Base-by-base conservation (phyloP, 176 grass and related monocot species). In the Elymus sibiricus region DNA sequence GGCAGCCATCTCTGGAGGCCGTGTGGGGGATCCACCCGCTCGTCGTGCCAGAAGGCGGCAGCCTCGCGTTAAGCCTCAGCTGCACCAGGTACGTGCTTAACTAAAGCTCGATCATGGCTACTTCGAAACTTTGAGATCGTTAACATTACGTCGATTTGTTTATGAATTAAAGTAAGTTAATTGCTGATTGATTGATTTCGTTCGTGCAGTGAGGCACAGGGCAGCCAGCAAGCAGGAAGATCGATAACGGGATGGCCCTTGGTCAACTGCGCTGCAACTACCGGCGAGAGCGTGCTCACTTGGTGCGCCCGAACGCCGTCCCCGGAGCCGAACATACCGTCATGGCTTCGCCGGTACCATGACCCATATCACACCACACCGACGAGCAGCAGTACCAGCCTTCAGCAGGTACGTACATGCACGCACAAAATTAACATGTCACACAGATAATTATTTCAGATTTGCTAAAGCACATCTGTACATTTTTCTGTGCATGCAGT, bases 1-100 rank as follows among this genome's bases (percentile, higher is more conserved):
- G 93, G 44, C 63, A 90, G 38, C 93, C 91, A 14, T 95, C 96
- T 31, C 64, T 98, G 15, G 93, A 89, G 83, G 74, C 88, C 28
- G 81, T 95, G 19, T 98, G 93, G 95, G 76, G 76, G 15, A 74
- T 98, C 21, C 91, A 92, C 31, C 82, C 90, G 2, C 24, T 95
- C 46, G 83, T 85, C 78, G 81, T 93, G 76, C 85, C 89, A 5
- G 83, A 81, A 40, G 88, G 86, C 60, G 73, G 86, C 43, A 55
- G 73, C 71, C 87, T 88, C 46, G 58, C 64, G 28, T 79, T 98
- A 65, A 94, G 86, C 84, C 84, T 95, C 64, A 82, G 40, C 46
- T 76, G 37, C 64, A 66, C 87, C 65, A 97, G 76, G 95, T 97
- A 75, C 43, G 75, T 25, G 22, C 7, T 70, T 31, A 31, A 53